A percentile compares a stretch with the other conserved stretches of the same genome.
phyloP scores from a whole-genome alignment of 192 early-diverging fungal genomes.

The Backusella tarrabulga region DNA sequence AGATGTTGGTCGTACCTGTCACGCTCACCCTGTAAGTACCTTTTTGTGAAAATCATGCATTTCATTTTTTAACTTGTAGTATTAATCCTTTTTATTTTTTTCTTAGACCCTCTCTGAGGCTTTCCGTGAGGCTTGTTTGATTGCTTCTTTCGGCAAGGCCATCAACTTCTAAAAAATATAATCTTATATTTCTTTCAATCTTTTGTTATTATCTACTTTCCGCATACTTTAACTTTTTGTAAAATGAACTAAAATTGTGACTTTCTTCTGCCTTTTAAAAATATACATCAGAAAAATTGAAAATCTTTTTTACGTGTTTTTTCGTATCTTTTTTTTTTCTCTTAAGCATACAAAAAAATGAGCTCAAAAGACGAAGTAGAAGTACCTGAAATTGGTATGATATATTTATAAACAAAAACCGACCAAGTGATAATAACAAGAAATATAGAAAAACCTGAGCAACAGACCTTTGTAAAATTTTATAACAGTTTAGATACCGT shows the following conservation, averaged over 20 bases:
- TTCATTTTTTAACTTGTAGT: not conserved
- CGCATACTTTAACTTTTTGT: not conserved
- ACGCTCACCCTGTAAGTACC: conserved; percentile 80
- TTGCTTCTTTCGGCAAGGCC: conserved; percentile 78
- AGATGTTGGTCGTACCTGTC: conserved; percentile 96
- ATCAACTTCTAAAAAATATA: conserved; percentile 64
- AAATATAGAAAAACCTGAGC: conserved; percentile 42
- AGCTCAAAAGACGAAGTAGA: conserved; percentile 6
- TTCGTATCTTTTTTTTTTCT: not conserved
- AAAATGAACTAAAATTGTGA: conserved; percentile 5
- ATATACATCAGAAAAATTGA: not conserved
- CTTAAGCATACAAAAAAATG: not conserved
- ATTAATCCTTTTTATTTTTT: conserved; percentile 3
- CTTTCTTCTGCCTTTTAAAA: not conserved
- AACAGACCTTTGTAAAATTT: conserved; percentile 58
- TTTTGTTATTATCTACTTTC: not conserved
- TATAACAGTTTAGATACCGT: conserved; percentile 29
- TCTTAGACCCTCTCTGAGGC: conserved; percentile 87
- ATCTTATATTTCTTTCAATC: conserved; percentile 2
- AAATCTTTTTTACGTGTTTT: conserved; percentile 1
- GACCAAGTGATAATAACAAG: not conserved
- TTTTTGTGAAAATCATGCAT: not conserved
- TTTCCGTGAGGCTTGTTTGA: conserved; percentile 97
- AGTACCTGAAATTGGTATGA: conserved; percentile 17
- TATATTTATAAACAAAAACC: not conserved